Base-by-base conservation (phyloP, 768 basidiomycete species). In the Naganishia vishniacii region DNA sequence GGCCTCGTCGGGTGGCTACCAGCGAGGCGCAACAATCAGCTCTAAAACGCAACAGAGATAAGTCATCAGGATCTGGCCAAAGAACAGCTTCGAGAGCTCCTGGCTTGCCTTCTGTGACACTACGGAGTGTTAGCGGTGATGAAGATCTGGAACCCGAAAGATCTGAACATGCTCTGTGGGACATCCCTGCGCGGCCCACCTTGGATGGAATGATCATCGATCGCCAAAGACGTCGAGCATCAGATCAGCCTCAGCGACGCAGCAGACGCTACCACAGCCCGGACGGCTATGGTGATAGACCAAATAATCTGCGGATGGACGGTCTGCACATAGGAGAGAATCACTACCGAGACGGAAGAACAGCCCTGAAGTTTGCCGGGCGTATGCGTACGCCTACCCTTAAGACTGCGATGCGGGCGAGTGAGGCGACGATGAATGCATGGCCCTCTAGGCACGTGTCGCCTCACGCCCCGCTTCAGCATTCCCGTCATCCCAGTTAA, bases 61-160 rank as follows among this genome's bases (percentile, higher is more conserved):
- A n/a, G 1, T 41, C 53, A 13, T 37, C 34, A 25, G 20, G 37
- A 13, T 56, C 53, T 15, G 34, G 53, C 4, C 32, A 8, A 25
- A 56, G 53, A 13, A 56, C 32, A 25, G 53, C 37, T 31, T 56
- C 53, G 5, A 56, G 53, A 29, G 34, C 53, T 3, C 53, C 53
- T 16, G 28, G 53, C 23, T 41, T 56, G 34, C 34, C 53, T 7
- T 56, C 53, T 23, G 15, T 56, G 4, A 37, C 20, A n/a, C 53
- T 40, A n/a, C 37, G 28, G 2, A 56, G 53, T 13, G 23, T 40
- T 9, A 37, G 37, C 37, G 16, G 37, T 15, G n/a, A 40, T 13
- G 31, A 16, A 16, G 13, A n/a, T 31, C 12, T 11, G 20, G 9
- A 18, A 4, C 11, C 18, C n/a, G n/a, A n/a, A n/a, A 32, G 20